phyloP scores from a whole-genome alignment of 2,329 filamentous ascomycete genomes.

The Parastagonospora avenae region DNA sequence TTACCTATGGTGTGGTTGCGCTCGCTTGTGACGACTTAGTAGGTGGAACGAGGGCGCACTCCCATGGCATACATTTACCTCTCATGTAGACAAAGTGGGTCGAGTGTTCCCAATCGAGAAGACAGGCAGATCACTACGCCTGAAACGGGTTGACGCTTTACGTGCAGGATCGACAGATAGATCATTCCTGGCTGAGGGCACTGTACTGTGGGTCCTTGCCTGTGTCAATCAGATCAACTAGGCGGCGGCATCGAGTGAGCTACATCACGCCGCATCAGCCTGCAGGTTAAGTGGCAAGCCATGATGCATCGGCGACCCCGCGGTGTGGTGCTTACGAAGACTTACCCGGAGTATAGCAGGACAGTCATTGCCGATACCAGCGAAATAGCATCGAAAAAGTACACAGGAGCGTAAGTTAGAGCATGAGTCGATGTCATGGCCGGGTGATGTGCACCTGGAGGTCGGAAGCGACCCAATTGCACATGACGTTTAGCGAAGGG shows the following conservation, averaged over 20 bases:
- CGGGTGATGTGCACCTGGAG: constrained; percentile 2
- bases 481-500: not conserved
- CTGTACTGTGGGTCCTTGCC: not conserved
- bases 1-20: no score
- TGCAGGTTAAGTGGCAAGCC: constrained; percentile 1
- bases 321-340: no score
- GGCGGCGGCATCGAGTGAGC: not conserved
- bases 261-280: not conserved
- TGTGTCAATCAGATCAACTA: not conserved
- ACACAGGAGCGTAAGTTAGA: no score
- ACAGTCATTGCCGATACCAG: no score
- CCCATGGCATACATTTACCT: not conserved
- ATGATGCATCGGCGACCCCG: not conserved
- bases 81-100: not conserved
- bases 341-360: no score
- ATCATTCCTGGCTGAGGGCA: not conserved
- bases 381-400: no score
- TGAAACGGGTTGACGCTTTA: not conserved
- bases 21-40: no score
- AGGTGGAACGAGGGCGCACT: not conserved
- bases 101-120: not conserved
- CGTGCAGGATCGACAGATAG: not conserved
- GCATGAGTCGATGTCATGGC: not conserved
- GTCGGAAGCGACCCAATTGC: constrained; percentile 5
- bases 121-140: not conserved